phyloP scores from a whole-genome alignment of 2,329 filamentous ascomycete species.

The Ascosphaera aggregata region DNA sequence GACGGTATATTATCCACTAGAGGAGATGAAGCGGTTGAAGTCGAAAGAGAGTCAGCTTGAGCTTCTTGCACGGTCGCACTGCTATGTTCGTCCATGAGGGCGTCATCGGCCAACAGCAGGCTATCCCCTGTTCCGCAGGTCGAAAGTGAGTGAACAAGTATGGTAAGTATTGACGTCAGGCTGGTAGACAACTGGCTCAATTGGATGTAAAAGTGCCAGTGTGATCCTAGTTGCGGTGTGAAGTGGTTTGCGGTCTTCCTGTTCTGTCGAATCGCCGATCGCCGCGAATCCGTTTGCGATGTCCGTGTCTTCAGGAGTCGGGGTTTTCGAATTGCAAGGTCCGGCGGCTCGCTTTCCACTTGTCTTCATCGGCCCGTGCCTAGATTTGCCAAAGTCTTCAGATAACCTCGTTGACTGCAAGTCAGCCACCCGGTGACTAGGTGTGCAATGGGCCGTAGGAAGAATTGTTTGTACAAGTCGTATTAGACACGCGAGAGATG shows the following conservation, averaged over 20 bases:
- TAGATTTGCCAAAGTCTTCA: too few species aligned
- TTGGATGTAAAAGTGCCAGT: neutral
- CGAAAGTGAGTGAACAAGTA: slow-evolving; percentile 15
- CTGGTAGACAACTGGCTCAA: slow-evolving; percentile 7
- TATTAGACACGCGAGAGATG: too few species aligned
- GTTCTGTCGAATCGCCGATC: slow-evolving; percentile 1
- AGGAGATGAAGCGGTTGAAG: slow-evolving; percentile 47
- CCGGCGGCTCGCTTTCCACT: too few species aligned
- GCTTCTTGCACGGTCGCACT: slow-evolving; percentile 64
- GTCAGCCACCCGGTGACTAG: too few species aligned
- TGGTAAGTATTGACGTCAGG: slow-evolving; percentile 9
- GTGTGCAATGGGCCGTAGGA: too few species aligned
- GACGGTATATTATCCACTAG: slow-evolving; percentile 12
- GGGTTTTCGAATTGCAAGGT: neutral
- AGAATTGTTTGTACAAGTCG: too few species aligned
- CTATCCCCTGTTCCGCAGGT: slow-evolving; percentile 20
- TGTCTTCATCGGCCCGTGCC: too few species aligned
- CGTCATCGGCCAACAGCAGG: slow-evolving; percentile 38
- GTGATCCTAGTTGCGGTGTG: neutral
- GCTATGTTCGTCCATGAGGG: slow-evolving; percentile 64
- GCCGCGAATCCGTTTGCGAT: neutral
- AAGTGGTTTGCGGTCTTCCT: slow-evolving; percentile 5
- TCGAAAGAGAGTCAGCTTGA: slow-evolving; percentile 54
- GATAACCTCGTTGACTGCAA: too few species aligned
- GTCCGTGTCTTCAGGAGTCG: neutral